phyloP scores from a whole-genome alignment of 352 stramenopile species.

The Pythium phragmitis region DNA sequence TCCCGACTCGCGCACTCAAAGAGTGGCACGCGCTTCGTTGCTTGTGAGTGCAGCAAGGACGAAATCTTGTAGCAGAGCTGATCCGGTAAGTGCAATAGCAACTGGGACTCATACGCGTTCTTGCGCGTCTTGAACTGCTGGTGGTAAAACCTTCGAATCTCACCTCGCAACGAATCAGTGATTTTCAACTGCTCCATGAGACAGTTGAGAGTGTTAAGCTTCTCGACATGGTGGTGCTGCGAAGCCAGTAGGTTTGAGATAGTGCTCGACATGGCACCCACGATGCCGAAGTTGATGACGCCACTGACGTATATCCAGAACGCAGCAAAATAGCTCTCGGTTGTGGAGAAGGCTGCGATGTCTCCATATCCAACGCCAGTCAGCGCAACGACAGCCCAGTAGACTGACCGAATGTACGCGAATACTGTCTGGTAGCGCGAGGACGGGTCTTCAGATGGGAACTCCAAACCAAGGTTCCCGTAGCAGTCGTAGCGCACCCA shows the following conservation, averaged over 20 bases:
- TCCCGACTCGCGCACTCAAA: conserved; percentile 67
- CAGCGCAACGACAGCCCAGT: conserved; percentile 73
- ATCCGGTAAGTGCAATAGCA: conserved; percentile 65
- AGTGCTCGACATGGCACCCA: conserved; percentile 79
- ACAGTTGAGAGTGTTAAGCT: conserved; percentile 62
- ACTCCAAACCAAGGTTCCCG: conserved; percentile 44
- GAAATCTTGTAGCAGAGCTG: conserved; percentile 78
- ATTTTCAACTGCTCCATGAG: conserved; percentile 62
- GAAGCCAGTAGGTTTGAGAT: conserved; percentile 67
- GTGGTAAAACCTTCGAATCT: conserved; percentile 78
- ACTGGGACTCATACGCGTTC: conserved; percentile 65
- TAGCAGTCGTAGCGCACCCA: conserved; percentile 78
- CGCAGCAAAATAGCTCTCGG: conserved; percentile 68
- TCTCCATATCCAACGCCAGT: conserved; percentile 75
- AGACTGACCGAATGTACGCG: conserved; percentile 68
- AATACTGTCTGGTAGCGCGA: conserved; percentile 54
- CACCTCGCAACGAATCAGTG: conserved; percentile 44
- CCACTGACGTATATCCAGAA: conserved; percentile 75
- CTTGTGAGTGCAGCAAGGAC: conserved; percentile 59
- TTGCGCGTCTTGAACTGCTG: conserved; percentile 60
- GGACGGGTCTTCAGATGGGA: conserved; percentile 39
- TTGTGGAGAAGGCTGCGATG: conserved; percentile 70
- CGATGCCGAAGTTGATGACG: conserved; percentile 77
- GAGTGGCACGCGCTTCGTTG: conserved; percentile 50
- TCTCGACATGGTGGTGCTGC: conserved; percentile 67